Percentiles rank a stretch among this genome's conserved stretches.
Evolutionary conservation across 2,329 filamentous ascomycete species (phyloP).

Genomic region (Aspergillus tanneri): DNA sequence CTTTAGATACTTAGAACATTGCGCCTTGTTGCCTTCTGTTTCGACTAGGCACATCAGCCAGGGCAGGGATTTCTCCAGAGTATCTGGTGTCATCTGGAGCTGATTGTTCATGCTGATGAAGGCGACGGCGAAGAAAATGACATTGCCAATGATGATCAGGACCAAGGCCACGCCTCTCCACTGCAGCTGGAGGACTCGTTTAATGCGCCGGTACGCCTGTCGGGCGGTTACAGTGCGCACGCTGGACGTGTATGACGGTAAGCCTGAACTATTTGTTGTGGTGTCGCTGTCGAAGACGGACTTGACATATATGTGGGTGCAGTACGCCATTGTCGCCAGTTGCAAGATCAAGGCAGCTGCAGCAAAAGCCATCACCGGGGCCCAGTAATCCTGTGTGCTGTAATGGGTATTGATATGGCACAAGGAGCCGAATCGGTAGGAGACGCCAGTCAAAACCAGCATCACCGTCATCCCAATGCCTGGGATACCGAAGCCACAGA

Average conservation of each 20-base stretch:
- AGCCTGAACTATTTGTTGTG: slow-evolving; percentile 65
- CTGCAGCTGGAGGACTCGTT: slow-evolving; percentile 83
- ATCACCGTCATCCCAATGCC: slow-evolving; percentile 71
- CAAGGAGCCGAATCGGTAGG: slow-evolving; percentile 84
- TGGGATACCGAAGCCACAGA: slow-evolving; percentile 80
- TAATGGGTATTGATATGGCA: slow-evolving; percentile 93
- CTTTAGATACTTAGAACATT: slow-evolving; percentile 63
- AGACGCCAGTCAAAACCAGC: slow-evolving; percentile 83
- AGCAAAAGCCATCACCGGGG: slow-evolving; percentile 77
- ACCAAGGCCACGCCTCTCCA: slow-evolving; percentile 93
- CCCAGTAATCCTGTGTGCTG: slow-evolving; percentile 84
- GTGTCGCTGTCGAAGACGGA: slow-evolving; percentile 72
- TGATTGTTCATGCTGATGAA: slow-evolving; percentile 85
- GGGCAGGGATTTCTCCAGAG: slow-evolving; percentile 55
- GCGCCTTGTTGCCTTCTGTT: slow-evolving; percentile 59
- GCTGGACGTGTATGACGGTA: slow-evolving; percentile 75
- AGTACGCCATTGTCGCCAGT: slow-evolving; percentile 82
- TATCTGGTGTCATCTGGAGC: slow-evolving; percentile 56
- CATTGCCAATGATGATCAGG: slow-evolving; percentile 82
- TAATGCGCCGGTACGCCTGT: slow-evolving; percentile 83
- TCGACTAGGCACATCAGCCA: slow-evolving; percentile 73
- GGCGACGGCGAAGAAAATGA: slow-evolving; percentile 88
- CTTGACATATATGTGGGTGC: slow-evolving; percentile 88
- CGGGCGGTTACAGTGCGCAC: slow-evolving; percentile 76
- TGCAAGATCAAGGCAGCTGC: slow-evolving; percentile 76